Conservation (phyloP, 139 green algal species). For the Monoraphidium neglectum region DNA sequence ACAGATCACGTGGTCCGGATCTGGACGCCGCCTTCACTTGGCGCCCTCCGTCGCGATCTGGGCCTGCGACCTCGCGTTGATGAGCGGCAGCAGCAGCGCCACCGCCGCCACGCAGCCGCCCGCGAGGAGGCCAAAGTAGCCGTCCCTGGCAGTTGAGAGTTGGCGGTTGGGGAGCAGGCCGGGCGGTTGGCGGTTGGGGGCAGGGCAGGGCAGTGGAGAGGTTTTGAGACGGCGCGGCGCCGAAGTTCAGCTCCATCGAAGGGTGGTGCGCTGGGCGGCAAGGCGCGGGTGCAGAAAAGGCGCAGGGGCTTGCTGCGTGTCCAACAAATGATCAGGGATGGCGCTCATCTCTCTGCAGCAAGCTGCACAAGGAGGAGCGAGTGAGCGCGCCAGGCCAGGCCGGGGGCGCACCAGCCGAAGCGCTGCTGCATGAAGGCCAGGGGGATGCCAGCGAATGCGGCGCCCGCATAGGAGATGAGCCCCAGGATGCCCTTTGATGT, state of each 20-base stretch:
- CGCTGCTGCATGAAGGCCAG: constrained; percentile 40
- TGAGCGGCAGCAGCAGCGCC: constrained; percentile 49
- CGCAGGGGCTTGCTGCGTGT: no score
- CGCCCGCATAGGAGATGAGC: constrained; percentile 66
- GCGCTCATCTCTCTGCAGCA: no score
- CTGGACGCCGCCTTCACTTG: constrained; percentile 20
- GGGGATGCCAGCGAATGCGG: constrained; percentile 55
- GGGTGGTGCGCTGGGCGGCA: no score
- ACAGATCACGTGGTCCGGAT: no score
- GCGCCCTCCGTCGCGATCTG: neutral
- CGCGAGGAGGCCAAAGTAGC: constrained; percentile 47
- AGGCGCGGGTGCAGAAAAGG: no score
- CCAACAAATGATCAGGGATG: no score
- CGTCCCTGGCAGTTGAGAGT: neutral
- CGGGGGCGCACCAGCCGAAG: no score
- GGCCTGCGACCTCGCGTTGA: constrained; percentile 40
- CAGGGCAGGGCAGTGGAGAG: no score
- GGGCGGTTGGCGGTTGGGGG: neutral
- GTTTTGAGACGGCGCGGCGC: no score
- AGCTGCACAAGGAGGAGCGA: no score
- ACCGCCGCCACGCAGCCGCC: constrained; percentile 45
- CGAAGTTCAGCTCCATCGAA: no score
- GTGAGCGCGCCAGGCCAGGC: no score
- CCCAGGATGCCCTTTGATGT: constrained; percentile 61
- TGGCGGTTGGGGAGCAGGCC: neutral